Evolutionary conservation across 495 filamentous ascomycete species (phyloP), one percentile per base, ranked within the genome.

Genomic region (Penicillium riverlandense): DNA sequence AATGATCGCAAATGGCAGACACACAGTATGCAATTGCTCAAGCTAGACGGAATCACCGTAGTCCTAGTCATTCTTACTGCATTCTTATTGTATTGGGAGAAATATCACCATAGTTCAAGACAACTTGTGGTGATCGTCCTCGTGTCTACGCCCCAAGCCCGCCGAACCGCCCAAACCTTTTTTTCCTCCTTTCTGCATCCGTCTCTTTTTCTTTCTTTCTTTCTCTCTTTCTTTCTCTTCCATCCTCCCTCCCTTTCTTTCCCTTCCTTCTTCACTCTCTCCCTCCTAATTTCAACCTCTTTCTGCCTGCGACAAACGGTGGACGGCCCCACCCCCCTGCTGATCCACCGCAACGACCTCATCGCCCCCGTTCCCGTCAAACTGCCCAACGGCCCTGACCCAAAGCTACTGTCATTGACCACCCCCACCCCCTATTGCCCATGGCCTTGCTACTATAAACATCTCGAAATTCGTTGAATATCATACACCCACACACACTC

Each of bases 261-360:
- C 16, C 11, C 37, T 8, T 11, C 12, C 38, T 34, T 12, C 38
- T 32, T 28, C 37, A 0, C 5, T 10, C 9, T 3, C 9, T 34
- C 39, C 7, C 33, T 30, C 12, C 16, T 33, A 22, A 22, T 33
- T 11, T 11, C 29, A 9, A 10, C 7, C 11, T 15, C 29, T 41
- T 37, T 12, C 11, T 29, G n/a, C 38, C 31, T 45, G 29, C 30
- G 27, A 39, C 11, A 7, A 16, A 7, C 22, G 14, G 36, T 15
- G 22, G 29, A 40, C 40, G 38, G 51, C 51, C 57, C 54, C 57
- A 48, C 47, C 54, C 54, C 57, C 57, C 54, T 60, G 46, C 51
- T 48, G 49, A 61, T 61, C 57, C 44, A 46, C 52, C 49, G 40
- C 39, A 55, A 55, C 52, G 50, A 61, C 57, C 54, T 61, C 52